These are phyloP conservation scores for Heterobasidion occidentale DNA, from an alignment of 1,284 basidiomycete species.

Conservation along the genomic window DNA sequence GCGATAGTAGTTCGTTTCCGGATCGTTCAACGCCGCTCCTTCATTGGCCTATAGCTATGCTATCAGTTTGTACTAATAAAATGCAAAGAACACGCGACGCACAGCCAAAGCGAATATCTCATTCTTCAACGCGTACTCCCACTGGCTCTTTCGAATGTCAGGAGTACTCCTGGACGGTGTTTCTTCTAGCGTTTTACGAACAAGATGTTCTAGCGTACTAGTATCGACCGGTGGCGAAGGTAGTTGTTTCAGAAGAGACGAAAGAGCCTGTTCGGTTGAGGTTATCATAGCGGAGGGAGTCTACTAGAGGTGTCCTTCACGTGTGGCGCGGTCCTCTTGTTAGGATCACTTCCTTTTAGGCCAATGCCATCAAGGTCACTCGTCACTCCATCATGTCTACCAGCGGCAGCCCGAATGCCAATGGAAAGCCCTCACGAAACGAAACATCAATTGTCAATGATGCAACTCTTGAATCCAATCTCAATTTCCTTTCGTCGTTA, in stretches of 20 bases:
- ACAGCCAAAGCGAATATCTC: constrained; percentile 66
- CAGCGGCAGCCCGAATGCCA: no score
- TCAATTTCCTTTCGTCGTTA: no score
- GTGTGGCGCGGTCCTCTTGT: no score
- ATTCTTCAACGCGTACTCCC: constrained; percentile 64
- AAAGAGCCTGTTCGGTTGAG: not conserved
- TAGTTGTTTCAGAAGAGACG: constrained; percentile 34
- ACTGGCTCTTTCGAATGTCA: constrained; percentile 58
- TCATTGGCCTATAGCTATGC: constrained; percentile 43
- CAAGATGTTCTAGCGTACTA: constrained; percentile 37
- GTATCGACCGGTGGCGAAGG: constrained; percentile 41
- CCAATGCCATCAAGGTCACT: no score
- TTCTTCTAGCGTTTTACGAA: constrained; percentile 39
- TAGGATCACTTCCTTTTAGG: no score
- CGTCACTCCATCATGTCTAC: no score
- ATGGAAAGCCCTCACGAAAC: no score
- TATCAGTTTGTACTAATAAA: not conserved
- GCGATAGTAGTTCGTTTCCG: constrained; percentile 47
- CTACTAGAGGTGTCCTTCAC: no score
- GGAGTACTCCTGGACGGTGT: constrained; percentile 30
- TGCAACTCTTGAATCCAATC: no score
- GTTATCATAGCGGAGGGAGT: no score
- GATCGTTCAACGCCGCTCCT: constrained; percentile 43
- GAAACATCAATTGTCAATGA: no score
- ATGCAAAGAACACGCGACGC: constrained; percentile 20